These are phyloP conservation scores for Penicillium lividum DNA, from an alignment of 495 filamentous ascomycete species.

Conservation along the genomic window DNA sequence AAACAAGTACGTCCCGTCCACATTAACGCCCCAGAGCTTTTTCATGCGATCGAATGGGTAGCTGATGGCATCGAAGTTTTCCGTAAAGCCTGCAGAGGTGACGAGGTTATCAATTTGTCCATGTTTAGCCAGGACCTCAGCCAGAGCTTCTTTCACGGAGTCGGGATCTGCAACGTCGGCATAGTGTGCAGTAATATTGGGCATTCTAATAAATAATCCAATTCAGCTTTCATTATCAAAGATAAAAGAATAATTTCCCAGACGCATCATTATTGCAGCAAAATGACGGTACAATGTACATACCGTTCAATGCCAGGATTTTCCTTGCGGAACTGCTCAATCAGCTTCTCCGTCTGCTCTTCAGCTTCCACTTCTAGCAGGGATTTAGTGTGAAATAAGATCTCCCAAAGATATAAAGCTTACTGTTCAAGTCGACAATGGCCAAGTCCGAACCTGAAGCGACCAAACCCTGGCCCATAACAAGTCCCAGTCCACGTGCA, in stretches of 20 bases:
- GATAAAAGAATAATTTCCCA: background rate
- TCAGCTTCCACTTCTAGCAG: conserved; percentile 78
- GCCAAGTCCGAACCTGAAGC: conserved; percentile 85
- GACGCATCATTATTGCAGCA: background rate
- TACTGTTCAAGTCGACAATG: conserved; percentile 91
- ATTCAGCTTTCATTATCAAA: background rate
- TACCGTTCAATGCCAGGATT: conserved; percentile 75
- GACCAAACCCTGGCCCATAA: conserved; percentile 89
- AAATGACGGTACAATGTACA: conserved; percentile 20
- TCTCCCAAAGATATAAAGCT: conserved; percentile 28
- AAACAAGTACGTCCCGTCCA: conserved; percentile 91
- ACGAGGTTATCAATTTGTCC: conserved; percentile 88
- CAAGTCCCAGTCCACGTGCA: conserved; percentile 80
- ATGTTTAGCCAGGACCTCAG: conserved; percentile 68
- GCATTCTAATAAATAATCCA: conserved; percentile 48
- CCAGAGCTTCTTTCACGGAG: conserved; percentile 71
- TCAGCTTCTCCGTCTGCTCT: conserved; percentile 67
- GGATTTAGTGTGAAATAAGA: background rate
- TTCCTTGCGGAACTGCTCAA: conserved; percentile 71
- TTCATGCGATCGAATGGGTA: conserved; percentile 88
- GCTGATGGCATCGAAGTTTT: conserved; percentile 87
- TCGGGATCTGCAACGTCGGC: conserved; percentile 78
- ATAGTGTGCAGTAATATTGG: conserved; percentile 86
- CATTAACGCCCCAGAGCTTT: conserved; percentile 92
- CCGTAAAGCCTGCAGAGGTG: conserved; percentile 92